Evolutionary conservation across 495 filamentous ascomycete species (phyloP).

Genomic region (Pyronema omphalodes): DNA sequence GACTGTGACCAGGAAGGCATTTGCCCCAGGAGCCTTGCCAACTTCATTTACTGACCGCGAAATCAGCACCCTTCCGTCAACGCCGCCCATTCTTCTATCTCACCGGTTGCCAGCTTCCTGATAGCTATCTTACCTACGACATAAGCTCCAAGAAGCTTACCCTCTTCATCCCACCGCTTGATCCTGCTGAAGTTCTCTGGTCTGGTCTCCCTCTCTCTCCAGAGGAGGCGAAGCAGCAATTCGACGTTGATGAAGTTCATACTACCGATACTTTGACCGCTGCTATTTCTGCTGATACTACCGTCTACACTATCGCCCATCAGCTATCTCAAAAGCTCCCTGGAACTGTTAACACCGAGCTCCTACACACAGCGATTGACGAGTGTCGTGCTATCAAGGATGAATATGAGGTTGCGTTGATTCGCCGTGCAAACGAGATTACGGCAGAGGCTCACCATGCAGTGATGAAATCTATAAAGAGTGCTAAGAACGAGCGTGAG

Average conservation of each 20-base stretch:
- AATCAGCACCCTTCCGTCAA: slow-evolving; percentile 36
- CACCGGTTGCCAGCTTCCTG: slow-evolving; percentile 65
- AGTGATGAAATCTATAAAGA: slow-evolving; percentile 45
- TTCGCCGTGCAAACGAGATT: slow-evolving; percentile 66
- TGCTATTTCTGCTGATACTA: slow-evolving; percentile 33
- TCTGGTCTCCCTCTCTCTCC: slow-evolving; percentile 63
- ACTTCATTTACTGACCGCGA: background rate
- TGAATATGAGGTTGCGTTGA: slow-evolving; percentile 64
- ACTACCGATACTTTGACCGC: slow-evolving; percentile 48
- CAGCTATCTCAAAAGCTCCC: slow-evolving; percentile 37
- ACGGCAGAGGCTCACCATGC: slow-evolving; percentile 56
- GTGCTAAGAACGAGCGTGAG: slow-evolving; percentile 59
- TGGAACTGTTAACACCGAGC: slow-evolving; percentile 32
- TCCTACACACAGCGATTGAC: slow-evolving; percentile 61
- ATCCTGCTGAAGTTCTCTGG: slow-evolving; percentile 89
- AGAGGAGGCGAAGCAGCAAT: slow-evolving; percentile 53
- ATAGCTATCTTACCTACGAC: slow-evolving; percentile 69
- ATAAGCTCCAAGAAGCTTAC: slow-evolving; percentile 52
- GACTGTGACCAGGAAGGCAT: slow-evolving; percentile 61
- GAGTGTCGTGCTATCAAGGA: slow-evolving; percentile 64
- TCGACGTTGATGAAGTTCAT: slow-evolving; percentile 66
- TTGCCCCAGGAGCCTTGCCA: background rate
- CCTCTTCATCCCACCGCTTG: slow-evolving; percentile 79
- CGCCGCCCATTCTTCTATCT: slow-evolving; percentile 91
- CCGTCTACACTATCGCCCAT: slow-evolving; percentile 48